Evolutionary conservation across 805 yeast species (phyloP).

Genomic region (Metschnikowia kofuensis): DNA sequence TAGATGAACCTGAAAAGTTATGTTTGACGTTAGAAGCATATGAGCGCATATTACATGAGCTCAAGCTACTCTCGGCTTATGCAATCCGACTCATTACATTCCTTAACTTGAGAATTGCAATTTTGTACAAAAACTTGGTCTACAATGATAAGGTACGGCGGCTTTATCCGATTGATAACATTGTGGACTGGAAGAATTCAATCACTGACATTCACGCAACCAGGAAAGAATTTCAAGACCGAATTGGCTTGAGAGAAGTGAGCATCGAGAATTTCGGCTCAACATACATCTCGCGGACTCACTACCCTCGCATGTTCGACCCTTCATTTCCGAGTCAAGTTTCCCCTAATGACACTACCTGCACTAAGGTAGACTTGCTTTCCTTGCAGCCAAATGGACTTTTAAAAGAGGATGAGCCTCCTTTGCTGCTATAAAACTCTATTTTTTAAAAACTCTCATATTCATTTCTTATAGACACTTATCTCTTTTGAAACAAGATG

Average conservation of each 20-base stretch:
- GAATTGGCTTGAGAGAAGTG: constrained; percentile 23
- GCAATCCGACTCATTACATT: constrained; percentile 31
- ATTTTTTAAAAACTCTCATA: not conserved
- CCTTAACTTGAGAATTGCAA: constrained; percentile 25
- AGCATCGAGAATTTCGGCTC: constrained; percentile 19
- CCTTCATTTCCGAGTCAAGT: not conserved
- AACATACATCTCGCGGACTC: constrained; percentile 12
- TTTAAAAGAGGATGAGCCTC: constrained; percentile 10
- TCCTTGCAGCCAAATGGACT: constrained; percentile 13
- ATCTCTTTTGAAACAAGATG: not conserved
- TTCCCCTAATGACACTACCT: not conserved
- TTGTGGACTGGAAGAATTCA: constrained; percentile 26
- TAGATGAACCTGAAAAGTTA: constrained; percentile 17
- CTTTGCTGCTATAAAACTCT: not conserved
- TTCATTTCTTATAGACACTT: not conserved
- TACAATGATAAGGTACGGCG: constrained; percentile 21
- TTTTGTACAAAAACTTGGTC: constrained; percentile 30
- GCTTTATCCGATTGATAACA: constrained; percentile 23
- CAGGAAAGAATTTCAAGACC: constrained; percentile 22
- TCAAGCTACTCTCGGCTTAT: constrained; percentile 27
- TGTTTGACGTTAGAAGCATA: constrained; percentile 17
- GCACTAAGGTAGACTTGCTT: constrained; percentile 9
- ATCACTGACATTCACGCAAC: constrained; percentile 24
- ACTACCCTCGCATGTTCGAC: constrained; percentile 13
- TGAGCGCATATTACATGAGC: constrained; percentile 10